Percentiles rank a stretch among this genome's conserved stretches.
Conservation (phyloP, 805 yeast genomes). For the Metschnikowia drakensbergensis region DNA sequence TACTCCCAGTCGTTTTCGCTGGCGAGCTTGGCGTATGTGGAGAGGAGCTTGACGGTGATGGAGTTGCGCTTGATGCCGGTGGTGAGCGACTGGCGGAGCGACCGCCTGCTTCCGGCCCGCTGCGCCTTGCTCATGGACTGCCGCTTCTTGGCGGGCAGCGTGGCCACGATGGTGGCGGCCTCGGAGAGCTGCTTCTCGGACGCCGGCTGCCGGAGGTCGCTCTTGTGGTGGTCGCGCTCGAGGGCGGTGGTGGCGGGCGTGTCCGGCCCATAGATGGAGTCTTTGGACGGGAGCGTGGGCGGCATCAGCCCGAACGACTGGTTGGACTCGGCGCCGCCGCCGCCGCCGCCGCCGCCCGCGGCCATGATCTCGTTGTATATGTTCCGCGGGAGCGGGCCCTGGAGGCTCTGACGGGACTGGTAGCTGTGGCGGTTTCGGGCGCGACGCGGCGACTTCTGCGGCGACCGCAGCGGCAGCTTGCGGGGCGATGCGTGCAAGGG, state of each 20-base stretch:
- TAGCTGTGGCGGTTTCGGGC: constrained; percentile 7
- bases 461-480: constrained; percentile 20
- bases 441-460: constrained; percentile 23
- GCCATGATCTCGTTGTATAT: constrained; percentile 41
- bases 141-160: constrained; percentile 19
- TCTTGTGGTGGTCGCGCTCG: constrained; percentile 6
- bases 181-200: neutral
- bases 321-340: constrained; percentile 2
- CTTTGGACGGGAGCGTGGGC: constrained; percentile 42
- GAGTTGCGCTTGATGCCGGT: constrained; percentile 60
- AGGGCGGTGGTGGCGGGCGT: constrained; percentile 9
- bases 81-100: constrained; percentile 38
- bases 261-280: constrained; percentile 18
- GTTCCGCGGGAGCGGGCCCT: constrained; percentile 38
- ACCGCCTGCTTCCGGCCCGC: constrained; percentile 32
- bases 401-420: constrained; percentile 14
- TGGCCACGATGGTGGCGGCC: constrained; percentile 7
- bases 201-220: neutral
- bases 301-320: constrained; percentile 28
- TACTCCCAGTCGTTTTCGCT: constrained; percentile 64
- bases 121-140: constrained; percentile 21
- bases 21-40: constrained; percentile 69
- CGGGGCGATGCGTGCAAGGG: constrained; percentile 29
- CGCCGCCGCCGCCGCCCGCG: constrained; percentile 8
- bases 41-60: constrained; percentile 63